These are phyloP conservation scores for Limnomonas spitsbergensis DNA, from an alignment of 139 green algal genomes.

Conservation along the genomic window DNA sequence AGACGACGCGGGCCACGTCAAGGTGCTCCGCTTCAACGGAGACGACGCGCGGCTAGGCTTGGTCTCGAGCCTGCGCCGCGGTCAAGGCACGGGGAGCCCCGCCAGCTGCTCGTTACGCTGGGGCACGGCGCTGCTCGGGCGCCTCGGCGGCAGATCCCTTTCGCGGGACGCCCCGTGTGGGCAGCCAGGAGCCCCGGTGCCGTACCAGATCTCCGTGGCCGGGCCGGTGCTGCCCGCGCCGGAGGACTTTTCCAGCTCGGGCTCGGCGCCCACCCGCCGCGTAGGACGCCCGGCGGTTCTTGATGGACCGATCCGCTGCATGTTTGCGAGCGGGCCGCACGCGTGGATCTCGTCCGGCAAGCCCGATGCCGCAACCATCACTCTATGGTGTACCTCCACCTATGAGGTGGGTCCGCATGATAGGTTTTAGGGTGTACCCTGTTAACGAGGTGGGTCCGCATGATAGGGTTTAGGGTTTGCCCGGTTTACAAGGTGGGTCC, in stretches of 20 bases:
- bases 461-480: not conserved
- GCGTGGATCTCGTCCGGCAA: constrained; percentile 1
- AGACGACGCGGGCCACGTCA: not conserved
- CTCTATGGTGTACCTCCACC: not conserved
- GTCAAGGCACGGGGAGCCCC: too few species aligned
- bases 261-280: not conserved
- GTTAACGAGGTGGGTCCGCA: not conserved
- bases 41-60: too few species aligned
- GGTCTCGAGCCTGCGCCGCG: too few species aligned
- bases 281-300: not conserved
- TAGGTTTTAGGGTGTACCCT: not conserved
- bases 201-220: too few species aligned
- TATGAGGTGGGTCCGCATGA: not conserved
- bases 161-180: too few species aligned
- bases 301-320: not conserved
- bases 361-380: not conserved
- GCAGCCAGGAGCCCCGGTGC: too few species aligned
- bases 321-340: not conserved
- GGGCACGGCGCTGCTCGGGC: too few species aligned
- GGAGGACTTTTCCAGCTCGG: too few species aligned
- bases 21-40: constrained; percentile 4
- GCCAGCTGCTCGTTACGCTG: too few species aligned
- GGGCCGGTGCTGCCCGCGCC: too few species aligned
- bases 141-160: too few species aligned
- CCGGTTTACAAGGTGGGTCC: not conserved